Evolutionary conservation across 176 grass and related monocot genomes (phyloP), one percentile per base, ranked within the genome.

Genomic region (Carex kokanica): DNA sequence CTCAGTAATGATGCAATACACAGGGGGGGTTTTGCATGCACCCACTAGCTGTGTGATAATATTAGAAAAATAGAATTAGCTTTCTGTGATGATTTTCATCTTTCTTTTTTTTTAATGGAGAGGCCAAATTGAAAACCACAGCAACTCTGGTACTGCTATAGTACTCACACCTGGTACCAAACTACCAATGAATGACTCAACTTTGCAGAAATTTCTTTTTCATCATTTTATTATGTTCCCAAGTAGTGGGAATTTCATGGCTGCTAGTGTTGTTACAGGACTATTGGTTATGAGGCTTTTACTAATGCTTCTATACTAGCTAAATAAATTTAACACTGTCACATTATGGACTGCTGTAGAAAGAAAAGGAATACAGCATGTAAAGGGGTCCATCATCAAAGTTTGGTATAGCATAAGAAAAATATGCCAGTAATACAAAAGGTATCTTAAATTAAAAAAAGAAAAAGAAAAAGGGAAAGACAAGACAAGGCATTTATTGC

Each of bases 1-100:
- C 64, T 99, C 97, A 0, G 97, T 96, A 79, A 99, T 92, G 71
- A 99, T 89, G 86, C 91, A 99, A 74, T 95, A 93, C 24, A 96
- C 89, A 9, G 97, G 93, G 10, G 91, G 89, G 6, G 80, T 90
- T 78, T 83, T 92, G 67, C 93, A 92, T 27, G 97, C 93, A 31
- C 90, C 97, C 84, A 91, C 81, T 36, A 99, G 85, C 97, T 99
- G 83, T 68, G 85, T 9, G n/a, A 60, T 16, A 29, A 77, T 31
- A 78, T 55, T 31, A 8, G 70, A 29, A 56, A 53, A 29, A 54
- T 78, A 65, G 58, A 43, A 24, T 45, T 25, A 82, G 13, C 17
- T 49, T 62, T 2, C 7, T 12, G 64, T 75, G 54, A 23, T 32
- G 24, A 54, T 85, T 24, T 34, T 69, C 65, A 20, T 18, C 36